A percentile compares a stretch with the other conserved stretches of the same genome.
phyloP scores from a whole-genome alignment of 176 grass and related monocot species.

The Carex pumila region DNA sequence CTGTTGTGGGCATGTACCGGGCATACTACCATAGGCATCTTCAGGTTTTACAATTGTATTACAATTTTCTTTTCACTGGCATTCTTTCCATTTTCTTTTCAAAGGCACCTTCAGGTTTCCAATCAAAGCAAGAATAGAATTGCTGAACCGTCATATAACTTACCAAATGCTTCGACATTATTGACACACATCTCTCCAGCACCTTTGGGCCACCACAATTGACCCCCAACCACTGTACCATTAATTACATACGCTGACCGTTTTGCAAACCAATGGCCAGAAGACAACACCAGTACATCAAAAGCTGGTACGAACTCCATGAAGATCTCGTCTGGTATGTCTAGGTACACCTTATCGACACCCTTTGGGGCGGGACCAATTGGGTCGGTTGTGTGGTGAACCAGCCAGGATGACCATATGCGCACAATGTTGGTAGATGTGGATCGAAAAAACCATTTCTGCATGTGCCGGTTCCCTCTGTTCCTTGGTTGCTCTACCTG shows the following conservation, averaged over 20 bases:
- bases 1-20: not conserved
- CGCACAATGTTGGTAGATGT: constrained; percentile 62
- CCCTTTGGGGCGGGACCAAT: constrained; percentile 51
- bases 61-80: not conserved
- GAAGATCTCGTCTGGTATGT: constrained; percentile 73
- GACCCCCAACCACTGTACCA: constrained; percentile 58
- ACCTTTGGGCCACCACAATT: constrained; percentile 75
- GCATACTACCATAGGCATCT: not conserved
- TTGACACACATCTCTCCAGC: constrained; percentile 66
- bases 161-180: constrained; percentile 67
- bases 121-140: not conserved
- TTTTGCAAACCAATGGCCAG: constrained; percentile 94
- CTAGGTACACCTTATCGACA: constrained; percentile 75
- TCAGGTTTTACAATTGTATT: not conserved
- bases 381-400: constrained; percentile 47
- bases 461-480: constrained; percentile 56
- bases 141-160: not conserved
- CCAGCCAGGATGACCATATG: constrained; percentile 93
- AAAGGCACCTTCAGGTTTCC: not conserved
- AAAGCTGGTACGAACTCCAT: constrained; percentile 67
- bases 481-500: constrained; percentile 76
- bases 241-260: constrained; percentile 61
- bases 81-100: not conserved
- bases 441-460: constrained; percentile 70
- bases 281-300: constrained; percentile 80